These are phyloP conservation scores for Colletotrichum sp. DNA, from an alignment of 2,329 filamentous ascomycete genomes.

Conservation along the genomic window DNA sequence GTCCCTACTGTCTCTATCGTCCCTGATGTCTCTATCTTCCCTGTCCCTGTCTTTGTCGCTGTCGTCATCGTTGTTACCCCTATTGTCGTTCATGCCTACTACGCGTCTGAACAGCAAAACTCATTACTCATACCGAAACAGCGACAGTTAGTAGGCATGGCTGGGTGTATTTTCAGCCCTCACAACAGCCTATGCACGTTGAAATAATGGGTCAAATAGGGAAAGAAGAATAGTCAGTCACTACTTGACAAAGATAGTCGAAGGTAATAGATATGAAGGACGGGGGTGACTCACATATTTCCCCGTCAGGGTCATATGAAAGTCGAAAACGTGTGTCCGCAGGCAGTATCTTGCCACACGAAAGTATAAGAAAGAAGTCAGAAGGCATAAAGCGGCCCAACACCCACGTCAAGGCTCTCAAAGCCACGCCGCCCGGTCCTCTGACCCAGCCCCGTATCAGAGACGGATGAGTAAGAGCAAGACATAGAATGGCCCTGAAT, in stretches of 20 bases:
- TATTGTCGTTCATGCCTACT: neutral
- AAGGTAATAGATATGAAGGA: neutral
- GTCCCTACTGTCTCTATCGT: neutral
- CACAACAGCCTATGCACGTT: neutral
- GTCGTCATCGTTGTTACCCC: neutral
- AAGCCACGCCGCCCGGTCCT: neutral
- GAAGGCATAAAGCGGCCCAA: neutral
- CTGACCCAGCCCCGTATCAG: neutral
- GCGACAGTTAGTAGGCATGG: fast-evolving
- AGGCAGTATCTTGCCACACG: neutral
- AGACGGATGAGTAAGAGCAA: neutral
- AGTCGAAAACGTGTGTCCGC: neutral
- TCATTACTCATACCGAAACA: neutral
- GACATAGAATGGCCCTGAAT: neutral
- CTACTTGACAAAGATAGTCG: neutral
- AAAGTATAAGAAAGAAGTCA: neutral
- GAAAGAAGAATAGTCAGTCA: neutral
- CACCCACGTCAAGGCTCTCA: fast-evolving
- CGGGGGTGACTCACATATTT: neutral
- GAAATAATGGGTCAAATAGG: neutral
- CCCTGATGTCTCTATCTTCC: neutral
- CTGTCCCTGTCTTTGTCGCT: neutral
- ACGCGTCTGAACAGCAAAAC: neutral
- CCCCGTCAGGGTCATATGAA: neutral
- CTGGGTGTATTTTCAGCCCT: neutral